Evolutionary conservation across 2,329 filamentous ascomycete genomes (phyloP).

Genomic region (Cytospora schulzeri): DNA sequence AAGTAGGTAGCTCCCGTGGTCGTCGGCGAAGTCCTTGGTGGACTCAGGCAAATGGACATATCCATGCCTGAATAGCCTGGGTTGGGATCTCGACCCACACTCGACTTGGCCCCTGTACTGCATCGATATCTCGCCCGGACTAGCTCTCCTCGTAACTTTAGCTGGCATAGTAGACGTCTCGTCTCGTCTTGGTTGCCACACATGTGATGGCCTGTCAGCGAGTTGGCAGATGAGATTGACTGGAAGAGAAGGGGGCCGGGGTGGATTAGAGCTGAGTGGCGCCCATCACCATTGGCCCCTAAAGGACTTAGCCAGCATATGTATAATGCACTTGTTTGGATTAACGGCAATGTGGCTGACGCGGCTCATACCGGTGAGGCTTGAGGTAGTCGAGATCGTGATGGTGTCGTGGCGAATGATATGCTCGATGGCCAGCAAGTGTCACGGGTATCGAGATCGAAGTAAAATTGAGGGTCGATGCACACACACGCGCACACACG

Average conservation of each 20-base stretch:
- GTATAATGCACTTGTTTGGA: neutral
- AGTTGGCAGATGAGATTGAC: neutral
- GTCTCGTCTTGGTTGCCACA: constrained; percentile 3
- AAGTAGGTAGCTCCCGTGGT: neutral
- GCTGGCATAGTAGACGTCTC: neutral
- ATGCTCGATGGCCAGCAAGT: neutral
- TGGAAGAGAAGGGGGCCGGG: neutral
- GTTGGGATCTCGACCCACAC: neutral
- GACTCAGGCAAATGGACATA: neutral
- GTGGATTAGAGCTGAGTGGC: neutral
- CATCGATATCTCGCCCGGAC: neutral
- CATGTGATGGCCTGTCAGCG: neutral
- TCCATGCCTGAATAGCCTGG: neutral
- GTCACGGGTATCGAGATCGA: neutral
- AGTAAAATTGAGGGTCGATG: neutral
- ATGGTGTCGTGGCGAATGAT: neutral
- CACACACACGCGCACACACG: too few species aligned
- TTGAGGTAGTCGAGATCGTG: neutral
- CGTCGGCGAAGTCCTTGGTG: neutral
- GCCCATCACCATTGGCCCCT: too few species aligned
- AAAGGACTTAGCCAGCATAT: neutral
- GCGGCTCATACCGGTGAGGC: constrained; percentile 8
- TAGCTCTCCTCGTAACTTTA: neutral
- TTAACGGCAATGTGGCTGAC: neutral
- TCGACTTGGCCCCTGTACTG: neutral